Percentiles rank a stretch among this genome's conserved stretches.
These are phyloP conservation scores for Epichloe uncinata DNA, from an alignment of 2,329 filamentous ascomycete genomes.

Conservation along the genomic window DNA sequence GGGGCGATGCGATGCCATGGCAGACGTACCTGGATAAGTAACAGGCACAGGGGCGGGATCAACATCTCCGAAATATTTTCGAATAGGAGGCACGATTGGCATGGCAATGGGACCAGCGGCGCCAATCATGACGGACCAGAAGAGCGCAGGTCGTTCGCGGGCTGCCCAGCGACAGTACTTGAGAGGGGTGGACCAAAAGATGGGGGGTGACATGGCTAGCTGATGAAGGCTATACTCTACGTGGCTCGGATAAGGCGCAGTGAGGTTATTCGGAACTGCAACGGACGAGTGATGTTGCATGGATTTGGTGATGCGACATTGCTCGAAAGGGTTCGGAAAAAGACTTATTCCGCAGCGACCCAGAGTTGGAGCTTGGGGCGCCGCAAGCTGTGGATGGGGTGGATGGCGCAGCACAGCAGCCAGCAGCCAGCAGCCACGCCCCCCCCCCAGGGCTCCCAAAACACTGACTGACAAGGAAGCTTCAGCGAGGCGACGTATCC, in stretches of 20 bases:
- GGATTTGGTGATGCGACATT: no score
- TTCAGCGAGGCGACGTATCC: slow-evolving; percentile 24
- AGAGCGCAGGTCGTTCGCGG: slow-evolving; percentile 79
- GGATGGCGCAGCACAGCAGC: no score
- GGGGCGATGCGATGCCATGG: neutral
- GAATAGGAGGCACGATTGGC: slow-evolving; percentile 58
- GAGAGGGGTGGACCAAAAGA: slow-evolving; percentile 71
- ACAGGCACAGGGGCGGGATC: slow-evolving; percentile 61
- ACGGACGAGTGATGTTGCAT: neutral
- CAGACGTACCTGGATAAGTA: slow-evolving; percentile 78
- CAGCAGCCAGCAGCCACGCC: neutral
- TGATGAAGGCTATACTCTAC: neutral
- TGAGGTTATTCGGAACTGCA: slow-evolving; percentile 1
- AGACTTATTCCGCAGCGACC: neutral
- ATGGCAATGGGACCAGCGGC: slow-evolving; percentile 57
- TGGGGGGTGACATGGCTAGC: slow-evolving; percentile 47
- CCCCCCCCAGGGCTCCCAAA: no score
- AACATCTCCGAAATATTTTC: slow-evolving; percentile 60
- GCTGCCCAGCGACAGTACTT: slow-evolving; percentile 81
- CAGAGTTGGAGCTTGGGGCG: no score
- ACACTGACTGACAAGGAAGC: slow-evolving; percentile 4
- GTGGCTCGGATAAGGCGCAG: neutral
- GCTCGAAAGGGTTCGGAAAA: neutral
- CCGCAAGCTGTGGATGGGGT: no score
- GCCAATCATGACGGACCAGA: slow-evolving; percentile 73